A percentile compares a stretch with the other conserved stretches of the same genome.
phyloP scores from a whole-genome alignment of 805 yeast species.

The Starmerella scarabaei region DNA sequence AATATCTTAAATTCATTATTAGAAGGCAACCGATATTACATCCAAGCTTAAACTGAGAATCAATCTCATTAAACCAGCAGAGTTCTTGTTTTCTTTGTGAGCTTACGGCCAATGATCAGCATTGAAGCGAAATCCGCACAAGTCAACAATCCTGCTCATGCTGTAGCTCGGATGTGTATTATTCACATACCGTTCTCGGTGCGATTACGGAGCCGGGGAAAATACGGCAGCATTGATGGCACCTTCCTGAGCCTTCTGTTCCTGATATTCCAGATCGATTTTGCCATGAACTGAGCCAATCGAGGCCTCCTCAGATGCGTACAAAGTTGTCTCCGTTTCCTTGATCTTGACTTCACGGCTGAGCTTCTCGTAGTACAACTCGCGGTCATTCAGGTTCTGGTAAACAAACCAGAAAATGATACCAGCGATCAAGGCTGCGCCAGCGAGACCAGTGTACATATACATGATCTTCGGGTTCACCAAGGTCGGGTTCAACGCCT shows the following conservation, averaged over 20 bases:
- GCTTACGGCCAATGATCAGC: too few relatives aligned
- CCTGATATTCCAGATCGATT: neutral
- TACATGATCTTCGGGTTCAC: slow-evolving; percentile 58
- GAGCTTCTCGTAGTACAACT: slow-evolving; percentile 7
- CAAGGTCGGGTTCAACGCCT: slow-evolving; percentile 55
- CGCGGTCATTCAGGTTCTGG: slow-evolving; percentile 22
- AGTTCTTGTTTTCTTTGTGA: too few relatives aligned
- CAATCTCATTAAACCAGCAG: too few relatives aligned
- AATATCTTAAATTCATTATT: too few relatives aligned
- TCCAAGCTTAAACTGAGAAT: too few relatives aligned
- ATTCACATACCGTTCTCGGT: too few relatives aligned
- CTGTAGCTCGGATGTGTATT: too few relatives aligned
- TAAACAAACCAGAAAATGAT: slow-evolving; percentile 47
- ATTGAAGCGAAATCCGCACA: too few relatives aligned
- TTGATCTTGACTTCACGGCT: slow-evolving; percentile 1
- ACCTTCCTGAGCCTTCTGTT: neutral
- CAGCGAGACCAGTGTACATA: slow-evolving; percentile 53
- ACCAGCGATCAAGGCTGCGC: slow-evolving; percentile 48
- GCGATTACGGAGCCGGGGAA: neutral
- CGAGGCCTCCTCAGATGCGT: neutral
- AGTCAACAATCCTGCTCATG: too few relatives aligned
- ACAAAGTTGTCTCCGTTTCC: neutral
- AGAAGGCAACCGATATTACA: too few relatives aligned
- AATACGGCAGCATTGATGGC: neutral
- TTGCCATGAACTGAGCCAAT: neutral